These are phyloP conservation scores for Luzula sylvatica DNA, from an alignment of 176 grass and related monocot species.

Conservation along the genomic window DNA sequence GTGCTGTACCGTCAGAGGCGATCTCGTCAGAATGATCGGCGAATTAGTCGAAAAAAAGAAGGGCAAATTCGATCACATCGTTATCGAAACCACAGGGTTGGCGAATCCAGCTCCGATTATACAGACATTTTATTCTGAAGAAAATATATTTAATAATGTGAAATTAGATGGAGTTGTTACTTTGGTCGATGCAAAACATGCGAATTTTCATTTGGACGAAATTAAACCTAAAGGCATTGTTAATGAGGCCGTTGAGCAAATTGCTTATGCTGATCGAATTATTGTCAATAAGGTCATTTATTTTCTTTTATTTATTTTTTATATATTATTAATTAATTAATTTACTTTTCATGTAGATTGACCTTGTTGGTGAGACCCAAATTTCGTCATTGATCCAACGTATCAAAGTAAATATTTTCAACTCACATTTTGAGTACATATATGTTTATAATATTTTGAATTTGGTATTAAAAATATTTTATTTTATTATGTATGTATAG, in stretches of 20 bases:
- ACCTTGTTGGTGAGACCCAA: slow-evolving; percentile 73
- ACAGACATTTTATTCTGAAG: slow-evolving; percentile 93
- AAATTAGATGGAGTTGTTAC: slow-evolving; percentile 96
- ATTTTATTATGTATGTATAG: slow-evolving; percentile 27
- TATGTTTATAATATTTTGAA: background rate
- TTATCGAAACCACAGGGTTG: slow-evolving; percentile 97
- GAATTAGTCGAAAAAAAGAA: slow-evolving; percentile 95
- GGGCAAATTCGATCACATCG: slow-evolving; percentile 85
- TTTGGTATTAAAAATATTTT: background rate
- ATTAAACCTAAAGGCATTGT: slow-evolving; percentile 91
- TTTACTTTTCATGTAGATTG: slow-evolving; percentile 43
- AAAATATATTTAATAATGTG: slow-evolving; percentile 88
- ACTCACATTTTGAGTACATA: background rate
- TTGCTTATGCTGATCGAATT: slow-evolving; percentile 96
- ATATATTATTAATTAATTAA: slow-evolving; percentile 4
- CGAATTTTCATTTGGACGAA: slow-evolving; percentile 68
- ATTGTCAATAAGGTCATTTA: slow-evolving; percentile 88
- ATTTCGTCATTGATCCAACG: slow-evolving; percentile 72
- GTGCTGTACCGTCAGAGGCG: slow-evolving; percentile 95
- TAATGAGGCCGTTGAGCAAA: slow-evolving; percentile 92
- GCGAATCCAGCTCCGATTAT: slow-evolving; percentile 95
- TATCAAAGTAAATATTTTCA: slow-evolving; percentile 50
- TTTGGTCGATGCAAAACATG: slow-evolving; percentile 96
- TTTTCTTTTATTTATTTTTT: background rate
- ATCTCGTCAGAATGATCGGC: slow-evolving; percentile 93